Evolutionary conservation across 164 flowering plant genomes (phyloP), one percentile per base, ranked within the genome.

Genomic region (Tinospora cordifolia): DNA sequence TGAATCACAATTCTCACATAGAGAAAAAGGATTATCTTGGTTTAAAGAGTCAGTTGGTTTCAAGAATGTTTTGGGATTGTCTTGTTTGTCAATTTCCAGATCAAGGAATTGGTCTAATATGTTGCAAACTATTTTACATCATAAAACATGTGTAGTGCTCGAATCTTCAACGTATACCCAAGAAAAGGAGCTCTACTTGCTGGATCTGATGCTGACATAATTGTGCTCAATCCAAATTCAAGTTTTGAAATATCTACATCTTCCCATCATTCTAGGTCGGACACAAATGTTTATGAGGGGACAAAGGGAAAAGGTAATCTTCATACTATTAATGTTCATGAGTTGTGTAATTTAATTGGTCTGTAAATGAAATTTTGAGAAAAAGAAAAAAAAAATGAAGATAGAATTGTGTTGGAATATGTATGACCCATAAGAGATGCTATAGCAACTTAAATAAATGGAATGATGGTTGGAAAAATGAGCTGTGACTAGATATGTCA

Each of bases 241-340:
- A 92, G 85, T 76, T 88, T 89, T 72, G 77, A 85, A 68, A 88
- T 94, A 65, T 79, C 80, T 64, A 79, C 96, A 65, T 74, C 63
- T 57, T 74, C 87, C 34, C 99, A 95, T 79, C 99, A 95, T 73
- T 89, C 92, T 6, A 83, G 87, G 75, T 60, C 84, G 26, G 97
- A 95, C 75, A 92, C 93, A 70, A 95, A 95, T 81, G 96, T 92
- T 34, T 95, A 77, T 65, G 99, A 94, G 70, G 98, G 98, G 63
- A 69, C 77, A 74, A 84, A 41, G 64, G 93, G 91, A 30, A 30
- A 90, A 95, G 96, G 98, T 95, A 88, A 70, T 34, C 21, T 22
- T 25, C 30, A 14, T 62, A 22, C 17, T 2, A 68, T 59, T 15
- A 59, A 0, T 44, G 27, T 25, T 0, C 5, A 62, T 62, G 30